Evolutionary conservation across 2,329 filamentous ascomycete species (phyloP).

Genomic region (Aspergillus sp.): DNA sequence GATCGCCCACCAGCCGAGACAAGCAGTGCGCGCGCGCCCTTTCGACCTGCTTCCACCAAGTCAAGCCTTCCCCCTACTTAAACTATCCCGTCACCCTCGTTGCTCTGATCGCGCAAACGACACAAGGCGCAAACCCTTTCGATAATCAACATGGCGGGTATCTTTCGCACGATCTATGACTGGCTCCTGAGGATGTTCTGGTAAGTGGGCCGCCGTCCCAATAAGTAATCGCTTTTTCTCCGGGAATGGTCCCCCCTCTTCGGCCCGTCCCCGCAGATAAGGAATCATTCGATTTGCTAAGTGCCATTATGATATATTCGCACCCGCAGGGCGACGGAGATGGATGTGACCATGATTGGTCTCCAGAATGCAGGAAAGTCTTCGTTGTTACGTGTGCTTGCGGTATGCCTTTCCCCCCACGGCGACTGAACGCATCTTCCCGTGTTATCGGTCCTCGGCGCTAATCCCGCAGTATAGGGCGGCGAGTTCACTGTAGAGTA

Average conservation of each 20-base stretch:
- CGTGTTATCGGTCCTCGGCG: constrained; percentile 12
- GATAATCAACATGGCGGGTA: constrained; percentile 69
- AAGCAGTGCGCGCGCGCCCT: constrained; percentile 13
- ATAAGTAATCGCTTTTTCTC: constrained; percentile 25
- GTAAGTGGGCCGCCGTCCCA: constrained; percentile 57
- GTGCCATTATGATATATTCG: constrained; percentile 12
- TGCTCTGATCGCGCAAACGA: constrained; percentile 1
- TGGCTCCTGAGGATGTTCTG: constrained; percentile 98
- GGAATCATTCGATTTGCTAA: constrained; percentile 26
- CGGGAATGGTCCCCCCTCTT: constrained; percentile 24
- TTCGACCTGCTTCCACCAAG: constrained; percentile 5
- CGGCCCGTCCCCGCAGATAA: constrained; percentile 39
- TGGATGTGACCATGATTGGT: constrained; percentile 99
- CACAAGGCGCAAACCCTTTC: constrained; percentile 3
- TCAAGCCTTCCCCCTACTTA: not conserved
- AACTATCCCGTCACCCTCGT: constrained; percentile 7
- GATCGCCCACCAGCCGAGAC: constrained; percentile 12
- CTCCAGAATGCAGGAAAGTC: constrained; percentile 98
- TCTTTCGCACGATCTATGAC: constrained; percentile 96
- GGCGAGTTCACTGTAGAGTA: constrained; percentile 99
- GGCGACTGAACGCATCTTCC: not conserved
- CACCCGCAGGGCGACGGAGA: constrained; percentile 82
- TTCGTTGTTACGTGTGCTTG: constrained; percentile 86
- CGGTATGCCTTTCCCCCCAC: constrained; percentile 66
- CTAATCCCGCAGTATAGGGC: constrained; percentile 61